These are phyloP conservation scores for Trifolium dubium DNA, from an alignment of 306 rosid genomes.

Conservation along the genomic window DNA sequence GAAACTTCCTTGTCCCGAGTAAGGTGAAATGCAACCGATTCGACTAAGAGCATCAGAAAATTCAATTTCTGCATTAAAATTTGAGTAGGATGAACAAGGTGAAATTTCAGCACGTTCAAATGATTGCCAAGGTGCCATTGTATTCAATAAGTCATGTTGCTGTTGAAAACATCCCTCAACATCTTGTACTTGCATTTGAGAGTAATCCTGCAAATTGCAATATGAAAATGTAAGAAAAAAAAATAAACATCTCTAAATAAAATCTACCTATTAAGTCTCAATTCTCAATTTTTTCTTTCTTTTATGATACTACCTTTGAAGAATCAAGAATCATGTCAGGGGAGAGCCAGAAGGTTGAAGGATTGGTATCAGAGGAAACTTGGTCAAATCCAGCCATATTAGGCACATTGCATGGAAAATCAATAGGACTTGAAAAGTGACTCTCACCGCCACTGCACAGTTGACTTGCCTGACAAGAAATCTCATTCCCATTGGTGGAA, in stretches of 20 bases:
- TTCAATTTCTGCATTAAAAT: slow-evolving; percentile 59
- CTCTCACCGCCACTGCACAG: slow-evolving; percentile 56
- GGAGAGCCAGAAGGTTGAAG: slow-evolving; percentile 69
- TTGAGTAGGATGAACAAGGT: slow-evolving; percentile 75
- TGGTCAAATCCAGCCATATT: slow-evolving; percentile 53
- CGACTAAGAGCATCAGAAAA: slow-evolving; percentile 49
- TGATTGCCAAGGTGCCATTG: slow-evolving; percentile 60
- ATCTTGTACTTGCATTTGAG: slow-evolving; percentile 56
- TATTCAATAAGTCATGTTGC: slow-evolving; percentile 45
- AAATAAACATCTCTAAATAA: slow-evolving; percentile 4
- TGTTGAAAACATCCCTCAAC: slow-evolving; percentile 54
- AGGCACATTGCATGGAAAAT: slow-evolving; percentile 54
- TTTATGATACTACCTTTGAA: slow-evolving; percentile 60
- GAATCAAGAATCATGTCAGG: slow-evolving; percentile 86
- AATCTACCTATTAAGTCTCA: not conserved
- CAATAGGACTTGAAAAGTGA: slow-evolving; percentile 54
- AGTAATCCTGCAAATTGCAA: slow-evolving; percentile 63
- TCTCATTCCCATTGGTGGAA: slow-evolving; percentile 42
- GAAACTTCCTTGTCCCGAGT: slow-evolving; percentile 55
- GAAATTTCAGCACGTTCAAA: slow-evolving; percentile 60
- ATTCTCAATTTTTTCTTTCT: not conserved
- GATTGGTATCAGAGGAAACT: slow-evolving; percentile 49
- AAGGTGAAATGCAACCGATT: slow-evolving; percentile 57
- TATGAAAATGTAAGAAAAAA: slow-evolving; percentile 26
- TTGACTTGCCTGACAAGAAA: slow-evolving; percentile 51